phyloP scores from a whole-genome alignment of 176 grass and related monocot genomes.

The Saccharum officinarum region DNA sequence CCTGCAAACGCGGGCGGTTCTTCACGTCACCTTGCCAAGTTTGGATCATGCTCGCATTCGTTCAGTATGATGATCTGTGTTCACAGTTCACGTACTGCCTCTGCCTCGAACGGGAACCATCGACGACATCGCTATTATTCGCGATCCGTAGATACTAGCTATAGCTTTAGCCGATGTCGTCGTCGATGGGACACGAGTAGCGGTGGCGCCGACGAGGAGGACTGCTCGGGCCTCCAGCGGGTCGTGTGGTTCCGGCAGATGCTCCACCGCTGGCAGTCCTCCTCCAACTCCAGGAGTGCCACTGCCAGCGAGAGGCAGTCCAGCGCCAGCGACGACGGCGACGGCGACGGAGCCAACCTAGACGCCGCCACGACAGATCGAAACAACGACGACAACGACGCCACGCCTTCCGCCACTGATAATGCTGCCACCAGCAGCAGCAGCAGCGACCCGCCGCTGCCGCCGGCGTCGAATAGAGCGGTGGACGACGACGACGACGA shows the following conservation, averaged over 20 bases:
- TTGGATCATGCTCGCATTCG: not conserved
- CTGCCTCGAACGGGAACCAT: not conserved
- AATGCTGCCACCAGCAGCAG: no score
- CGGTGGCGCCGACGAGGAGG: not conserved
- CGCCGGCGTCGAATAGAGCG: not conserved
- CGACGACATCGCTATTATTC: not conserved
- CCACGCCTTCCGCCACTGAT: no score
- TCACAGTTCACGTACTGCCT: not conserved
- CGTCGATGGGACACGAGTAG: slow-evolving; percentile 14
- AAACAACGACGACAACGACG: not conserved
- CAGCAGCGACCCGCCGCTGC: not conserved
- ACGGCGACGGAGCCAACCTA: not conserved
- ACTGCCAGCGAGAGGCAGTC: not conserved
- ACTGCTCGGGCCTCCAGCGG: slow-evolving; percentile 20
- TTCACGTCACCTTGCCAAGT: not conserved
- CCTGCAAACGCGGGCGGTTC: not conserved
- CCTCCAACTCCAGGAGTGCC: not conserved
- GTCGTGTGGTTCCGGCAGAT: slow-evolving; percentile 48
- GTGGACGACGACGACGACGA: no score
- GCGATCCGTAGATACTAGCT: not conserved
- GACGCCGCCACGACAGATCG: no score
- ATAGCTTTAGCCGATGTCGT: not conserved
- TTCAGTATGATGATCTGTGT: not conserved
- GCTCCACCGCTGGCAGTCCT: slow-evolving; percentile 49
- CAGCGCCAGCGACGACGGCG: not conserved